Evolutionary conservation across 2,329 filamentous ascomycete species (phyloP).

Genomic region (Colletotrichum salicis): DNA sequence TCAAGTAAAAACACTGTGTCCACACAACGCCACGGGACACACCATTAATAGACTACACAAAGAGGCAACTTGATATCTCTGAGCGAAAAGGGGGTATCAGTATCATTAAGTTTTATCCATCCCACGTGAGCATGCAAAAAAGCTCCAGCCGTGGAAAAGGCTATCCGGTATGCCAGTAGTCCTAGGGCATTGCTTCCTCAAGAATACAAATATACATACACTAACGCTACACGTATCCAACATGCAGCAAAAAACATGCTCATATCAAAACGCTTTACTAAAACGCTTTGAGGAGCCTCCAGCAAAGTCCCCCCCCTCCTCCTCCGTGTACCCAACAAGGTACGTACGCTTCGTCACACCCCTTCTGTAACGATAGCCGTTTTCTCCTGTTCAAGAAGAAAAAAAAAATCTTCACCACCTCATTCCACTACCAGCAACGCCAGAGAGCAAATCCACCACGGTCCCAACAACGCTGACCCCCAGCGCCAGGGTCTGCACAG

Average conservation of each 20-base stretch:
- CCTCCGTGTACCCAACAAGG: too few species aligned
- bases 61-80: neutral
- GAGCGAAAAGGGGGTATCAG: slow-evolving; percentile 8
- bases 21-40: neutral
- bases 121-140: neutral
- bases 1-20: neutral
- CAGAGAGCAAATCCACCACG: slow-evolving; percentile 32
- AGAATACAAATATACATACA: neutral
- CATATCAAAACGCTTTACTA: neutral
- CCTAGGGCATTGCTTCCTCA: neutral
- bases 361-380: neutral
- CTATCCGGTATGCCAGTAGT: neutral
- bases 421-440: neutral
- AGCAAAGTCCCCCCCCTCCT: neutral
- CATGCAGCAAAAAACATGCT: neutral
- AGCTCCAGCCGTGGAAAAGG: neutral
- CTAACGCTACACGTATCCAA: neutral
- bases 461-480: slow-evolving; percentile 35
- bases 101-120: slow-evolving; percentile 16
- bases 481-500: slow-evolving; percentile 36
- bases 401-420: neutral
- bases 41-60: too few species aligned
- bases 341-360: too few species aligned
- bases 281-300: neutral
- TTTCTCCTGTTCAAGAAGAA: too few species aligned